Conservation (phyloP, 345 rosid species). For the Boechera stricta region DNA sequence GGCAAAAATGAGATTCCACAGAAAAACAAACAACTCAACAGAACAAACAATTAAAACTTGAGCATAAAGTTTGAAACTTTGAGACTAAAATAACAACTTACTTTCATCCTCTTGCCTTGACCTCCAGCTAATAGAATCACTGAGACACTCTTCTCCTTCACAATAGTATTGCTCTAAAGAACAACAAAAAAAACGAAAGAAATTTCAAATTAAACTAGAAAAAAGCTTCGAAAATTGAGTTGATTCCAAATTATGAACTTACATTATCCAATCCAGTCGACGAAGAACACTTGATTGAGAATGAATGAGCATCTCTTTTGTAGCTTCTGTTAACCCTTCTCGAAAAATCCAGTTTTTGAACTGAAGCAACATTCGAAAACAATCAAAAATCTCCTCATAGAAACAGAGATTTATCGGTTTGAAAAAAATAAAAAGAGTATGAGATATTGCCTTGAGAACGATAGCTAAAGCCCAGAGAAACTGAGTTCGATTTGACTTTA, state of each 20-base stretch:
- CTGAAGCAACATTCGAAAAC: constrained; percentile 40
- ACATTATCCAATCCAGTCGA: constrained; percentile 52
- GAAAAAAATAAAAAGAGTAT: background rate
- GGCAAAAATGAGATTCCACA: constrained; percentile 30
- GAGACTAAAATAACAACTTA: constrained; percentile 48
- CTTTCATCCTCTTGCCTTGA: constrained; percentile 94
- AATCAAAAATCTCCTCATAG: background rate
- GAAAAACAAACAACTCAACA: constrained; percentile 21
- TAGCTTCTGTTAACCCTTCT: constrained; percentile 28
- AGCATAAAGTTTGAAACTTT: constrained; percentile 31
- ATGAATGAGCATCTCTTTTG: constrained; percentile 16
- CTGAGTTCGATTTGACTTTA: constrained; percentile 16
- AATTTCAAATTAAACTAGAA: background rate
- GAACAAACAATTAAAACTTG: background rate
- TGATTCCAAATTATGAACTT: constrained; percentile 22
- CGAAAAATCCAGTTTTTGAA: constrained; percentile 39
- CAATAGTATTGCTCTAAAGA: constrained; percentile 50
- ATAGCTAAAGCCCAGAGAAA: constrained; percentile 22
- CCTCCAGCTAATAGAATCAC: constrained; percentile 95
- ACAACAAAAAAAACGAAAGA: background rate
- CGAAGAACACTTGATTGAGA: constrained; percentile 51
- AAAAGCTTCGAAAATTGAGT: background rate
- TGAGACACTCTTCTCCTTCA: constrained; percentile 75
- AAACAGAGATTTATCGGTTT: constrained; percentile 1
- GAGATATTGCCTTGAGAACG: constrained; percentile 33